Percentiles rank a stretch among this genome's conserved stretches.
Conservation (phyloP, 2,329 filamentous ascomycete species). For the Talaromyces sp. region DNA sequence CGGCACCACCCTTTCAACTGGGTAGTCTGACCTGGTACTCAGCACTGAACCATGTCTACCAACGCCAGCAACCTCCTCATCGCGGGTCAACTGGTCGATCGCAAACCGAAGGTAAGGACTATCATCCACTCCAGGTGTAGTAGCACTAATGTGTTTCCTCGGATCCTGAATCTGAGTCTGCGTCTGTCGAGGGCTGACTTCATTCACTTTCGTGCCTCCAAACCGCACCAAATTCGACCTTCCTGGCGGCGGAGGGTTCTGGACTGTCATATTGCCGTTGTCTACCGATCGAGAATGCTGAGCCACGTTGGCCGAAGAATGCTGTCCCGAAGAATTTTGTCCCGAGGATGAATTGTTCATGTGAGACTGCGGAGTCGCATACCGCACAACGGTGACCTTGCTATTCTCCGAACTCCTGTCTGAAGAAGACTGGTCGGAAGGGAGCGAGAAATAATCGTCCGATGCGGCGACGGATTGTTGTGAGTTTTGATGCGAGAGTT, state of each 20-base stretch:
- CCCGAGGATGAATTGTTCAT: constrained; percentile 29
- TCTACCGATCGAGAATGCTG: constrained; percentile 1
- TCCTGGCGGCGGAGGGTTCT: constrained; percentile 12
- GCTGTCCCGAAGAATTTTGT: constrained; percentile 24
- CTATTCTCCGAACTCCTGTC: constrained; percentile 30
- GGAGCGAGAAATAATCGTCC: constrained; percentile 49
- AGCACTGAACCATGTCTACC: constrained; percentile 49
- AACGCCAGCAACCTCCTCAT: constrained; percentile 60
- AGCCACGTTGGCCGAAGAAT: constrained; percentile 27
- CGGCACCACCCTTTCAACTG: constrained; percentile 50
- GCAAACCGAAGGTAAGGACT: constrained; percentile 86
- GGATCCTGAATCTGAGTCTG: constrained; percentile 20
- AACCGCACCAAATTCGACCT: constrained; percentile 28
- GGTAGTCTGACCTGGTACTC: constrained; percentile 41
- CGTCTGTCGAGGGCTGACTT: constrained; percentile 23
- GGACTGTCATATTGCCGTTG: neutral
- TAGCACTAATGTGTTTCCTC: constrained; percentile 35
- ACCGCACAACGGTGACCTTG: constrained; percentile 39
- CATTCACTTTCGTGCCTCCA: constrained; percentile 23
- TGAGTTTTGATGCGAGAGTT: constrained; percentile 42
- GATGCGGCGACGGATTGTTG: constrained; percentile 48
- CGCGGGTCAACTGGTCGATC: constrained; percentile 77
- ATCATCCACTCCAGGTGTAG: constrained; percentile 77
- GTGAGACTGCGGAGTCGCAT: constrained; percentile 44
- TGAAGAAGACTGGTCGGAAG: constrained; percentile 35